Conservation (phyloP, 179 eudicot genomes). For the Silene noctiflora region DNA sequence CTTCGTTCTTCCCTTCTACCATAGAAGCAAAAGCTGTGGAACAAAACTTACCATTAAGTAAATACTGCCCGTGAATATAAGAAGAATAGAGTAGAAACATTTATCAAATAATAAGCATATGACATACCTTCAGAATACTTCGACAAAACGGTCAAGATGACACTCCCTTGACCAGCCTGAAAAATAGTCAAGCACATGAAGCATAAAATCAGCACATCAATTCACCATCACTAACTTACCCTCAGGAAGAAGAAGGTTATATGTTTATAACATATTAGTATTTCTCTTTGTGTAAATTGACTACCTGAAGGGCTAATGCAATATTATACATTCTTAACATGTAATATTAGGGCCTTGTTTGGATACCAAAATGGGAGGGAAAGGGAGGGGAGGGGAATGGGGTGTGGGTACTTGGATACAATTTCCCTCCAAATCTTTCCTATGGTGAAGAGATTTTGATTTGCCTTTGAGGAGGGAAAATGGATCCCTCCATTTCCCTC, state of each 20-base stretch:
- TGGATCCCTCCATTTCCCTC: no score
- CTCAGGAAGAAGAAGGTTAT: neutral
- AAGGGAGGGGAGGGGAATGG: no score
- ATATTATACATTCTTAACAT: no score
- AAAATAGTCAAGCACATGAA: constrained; percentile 1
- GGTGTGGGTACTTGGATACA: no score
- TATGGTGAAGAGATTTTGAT: no score
- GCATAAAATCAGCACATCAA: neutral
- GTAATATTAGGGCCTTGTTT: no score
- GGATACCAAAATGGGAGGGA: no score
- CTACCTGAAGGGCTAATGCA: neutral
- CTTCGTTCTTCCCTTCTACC: constrained; percentile 52
- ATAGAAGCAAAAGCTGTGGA: constrained; percentile 46
- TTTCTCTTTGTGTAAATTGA: neutral
- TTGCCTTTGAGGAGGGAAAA: no score
- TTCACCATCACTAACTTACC: neutral
- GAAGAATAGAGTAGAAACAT: constrained; percentile 8
- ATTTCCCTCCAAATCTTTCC: no score
- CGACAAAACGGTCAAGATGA: constrained; percentile 40
- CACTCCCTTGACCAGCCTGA: constrained; percentile 50
- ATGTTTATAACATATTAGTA: neutral
- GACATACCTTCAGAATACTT: constrained; percentile 41
- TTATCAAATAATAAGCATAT: neutral
- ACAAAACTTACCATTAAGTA: neutral
- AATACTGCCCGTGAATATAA: neutral